Conservation (phyloP, 306 rosid species). For the Erythrophleum fordii region DNA sequence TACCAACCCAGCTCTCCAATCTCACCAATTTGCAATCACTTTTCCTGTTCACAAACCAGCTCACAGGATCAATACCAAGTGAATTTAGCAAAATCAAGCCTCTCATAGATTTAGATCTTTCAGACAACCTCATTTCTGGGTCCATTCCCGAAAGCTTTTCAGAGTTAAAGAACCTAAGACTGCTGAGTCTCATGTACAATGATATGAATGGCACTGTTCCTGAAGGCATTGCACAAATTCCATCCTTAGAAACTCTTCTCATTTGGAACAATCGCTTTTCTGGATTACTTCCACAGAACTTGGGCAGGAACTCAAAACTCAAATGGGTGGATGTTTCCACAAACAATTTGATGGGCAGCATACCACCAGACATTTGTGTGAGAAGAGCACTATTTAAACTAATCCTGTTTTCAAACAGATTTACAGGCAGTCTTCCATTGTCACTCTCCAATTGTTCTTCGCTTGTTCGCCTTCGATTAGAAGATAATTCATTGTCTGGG, state of each 20-base stretch:
- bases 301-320: slow-evolving; percentile 80
- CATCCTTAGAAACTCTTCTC: slow-evolving; percentile 83
- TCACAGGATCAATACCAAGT: slow-evolving; percentile 68
- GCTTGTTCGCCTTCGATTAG: slow-evolving; percentile 86
- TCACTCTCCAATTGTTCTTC: slow-evolving; percentile 81
- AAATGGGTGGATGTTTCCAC: slow-evolving; percentile 88
- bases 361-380: slow-evolving; percentile 73
- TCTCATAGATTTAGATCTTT: slow-evolving; percentile 77
- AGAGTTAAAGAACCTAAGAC: slow-evolving; percentile 65
- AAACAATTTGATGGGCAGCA: slow-evolving; percentile 68
- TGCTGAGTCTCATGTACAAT: slow-evolving; percentile 86
- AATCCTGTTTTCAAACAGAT: slow-evolving; percentile 84
- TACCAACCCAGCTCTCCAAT: slow-evolving; percentile 74
- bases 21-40: slow-evolving; percentile 75
- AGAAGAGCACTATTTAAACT: slow-evolving; percentile 63
- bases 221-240: slow-evolving; percentile 69
- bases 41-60: slow-evolving; percentile 81
- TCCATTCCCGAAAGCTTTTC: slow-evolving; percentile 78
- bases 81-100: slow-evolving; percentile 59
- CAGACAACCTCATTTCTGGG: slow-evolving; percentile 82
- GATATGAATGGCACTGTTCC: slow-evolving; percentile 82
- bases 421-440: slow-evolving; percentile 62
- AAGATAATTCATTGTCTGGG: slow-evolving; percentile 79
- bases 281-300: slow-evolving; percentile 69
- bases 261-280: slow-evolving; percentile 81